These are phyloP conservation scores for Aphanomyces invadans DNA, from an alignment of 352 stramenopile species.

Conservation along the genomic window DNA sequence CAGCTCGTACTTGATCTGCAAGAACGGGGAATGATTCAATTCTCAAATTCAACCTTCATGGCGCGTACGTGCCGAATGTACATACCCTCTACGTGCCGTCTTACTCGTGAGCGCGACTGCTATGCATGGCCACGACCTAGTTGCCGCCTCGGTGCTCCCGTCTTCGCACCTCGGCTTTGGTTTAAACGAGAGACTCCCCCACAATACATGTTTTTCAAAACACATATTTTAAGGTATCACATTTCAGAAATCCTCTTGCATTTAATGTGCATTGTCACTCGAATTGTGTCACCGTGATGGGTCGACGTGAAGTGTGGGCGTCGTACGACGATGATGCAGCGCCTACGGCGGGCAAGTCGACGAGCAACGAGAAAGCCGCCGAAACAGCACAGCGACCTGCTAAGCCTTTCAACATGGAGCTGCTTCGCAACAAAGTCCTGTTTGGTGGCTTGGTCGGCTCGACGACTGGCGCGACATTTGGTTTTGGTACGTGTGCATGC, in stretches of 20 bases:
- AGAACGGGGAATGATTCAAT: no score
- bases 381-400: slow-evolving; percentile 23
- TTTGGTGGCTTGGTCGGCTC: slow-evolving; percentile 74
- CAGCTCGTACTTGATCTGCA: no score
- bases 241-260: not conserved
- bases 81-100: no score
- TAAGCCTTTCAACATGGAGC: slow-evolving; percentile 36
- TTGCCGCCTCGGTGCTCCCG: no score
- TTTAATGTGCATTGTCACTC: not conserved
- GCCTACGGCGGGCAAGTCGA: slow-evolving; percentile 14
- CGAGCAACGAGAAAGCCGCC: slow-evolving; percentile 14
- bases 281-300: slow-evolving; percentile 40
- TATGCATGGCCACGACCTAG: no score
- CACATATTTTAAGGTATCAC: not conserved
- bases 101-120: no score
- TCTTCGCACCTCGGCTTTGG: no score
- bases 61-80: no score
- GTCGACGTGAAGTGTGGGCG: slow-evolving; percentile 75
- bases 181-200: no score
- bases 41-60: no score
- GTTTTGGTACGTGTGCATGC: slow-evolving; percentile 52
- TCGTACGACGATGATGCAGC: slow-evolving; percentile 50
- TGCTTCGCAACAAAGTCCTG: slow-evolving; percentile 61
- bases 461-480: slow-evolving; percentile 67
- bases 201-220: not conserved